Evolutionary conservation across 306 rosid species (phyloP).

Genomic region (Quercus mongolica): DNA sequence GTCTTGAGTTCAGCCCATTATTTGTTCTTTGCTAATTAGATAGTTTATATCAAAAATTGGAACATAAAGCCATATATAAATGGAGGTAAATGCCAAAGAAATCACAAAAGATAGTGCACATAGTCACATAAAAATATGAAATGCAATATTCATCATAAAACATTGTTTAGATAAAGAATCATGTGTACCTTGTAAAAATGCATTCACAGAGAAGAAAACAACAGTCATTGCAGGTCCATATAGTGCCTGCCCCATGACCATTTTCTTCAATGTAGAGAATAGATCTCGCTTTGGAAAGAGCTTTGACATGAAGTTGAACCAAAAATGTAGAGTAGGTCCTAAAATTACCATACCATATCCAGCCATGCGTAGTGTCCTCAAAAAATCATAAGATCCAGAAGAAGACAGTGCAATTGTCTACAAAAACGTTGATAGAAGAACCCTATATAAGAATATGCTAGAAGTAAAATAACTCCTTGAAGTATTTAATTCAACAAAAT

Average conservation of each 20-base stretch:
- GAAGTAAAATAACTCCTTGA: not conserved
- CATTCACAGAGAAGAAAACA: conserved; percentile 77
- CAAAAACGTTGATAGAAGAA: conserved; percentile 9
- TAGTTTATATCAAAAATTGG: not conserved
- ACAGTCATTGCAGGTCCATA: conserved; percentile 88
- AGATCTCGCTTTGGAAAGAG: conserved; percentile 68
- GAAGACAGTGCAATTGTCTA: conserved; percentile 51
- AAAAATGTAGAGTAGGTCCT: conserved; percentile 87
- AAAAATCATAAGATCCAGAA: conserved; percentile 48
- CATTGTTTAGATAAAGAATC: not conserved
- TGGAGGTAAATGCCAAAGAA: not conserved
- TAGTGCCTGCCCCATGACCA: conserved; percentile 73
- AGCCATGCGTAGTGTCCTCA: conserved; percentile 87
- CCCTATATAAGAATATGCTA: not conserved
- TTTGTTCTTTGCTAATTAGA: not conserved
- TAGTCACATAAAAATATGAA: not conserved
- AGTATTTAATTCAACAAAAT: not conserved
- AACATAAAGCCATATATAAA: not conserved
- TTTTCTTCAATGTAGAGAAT: conserved; percentile 74
- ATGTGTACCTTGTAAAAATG: conserved; percentile 66
- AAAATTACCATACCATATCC: conserved; percentile 77
- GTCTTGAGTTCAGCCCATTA: no score
- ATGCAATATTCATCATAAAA: not conserved
- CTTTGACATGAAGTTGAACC: conserved; percentile 87
- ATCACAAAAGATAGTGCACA: not conserved